phyloP scores from a whole-genome alignment of 202 grass and related monocot genomes.

The Panicum virgatum region DNA sequence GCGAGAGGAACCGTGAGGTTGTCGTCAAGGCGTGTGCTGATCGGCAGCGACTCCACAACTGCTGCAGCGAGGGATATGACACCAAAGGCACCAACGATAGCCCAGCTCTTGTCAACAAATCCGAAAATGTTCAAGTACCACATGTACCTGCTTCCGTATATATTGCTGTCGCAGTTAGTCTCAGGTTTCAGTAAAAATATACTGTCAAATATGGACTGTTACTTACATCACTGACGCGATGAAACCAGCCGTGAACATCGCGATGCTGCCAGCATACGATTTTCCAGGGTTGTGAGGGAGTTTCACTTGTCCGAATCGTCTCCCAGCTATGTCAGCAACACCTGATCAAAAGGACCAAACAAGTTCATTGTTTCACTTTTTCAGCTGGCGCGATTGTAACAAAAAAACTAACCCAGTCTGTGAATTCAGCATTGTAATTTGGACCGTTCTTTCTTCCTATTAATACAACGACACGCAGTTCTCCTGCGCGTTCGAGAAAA shows the following conservation, averaged over 20 bases:
- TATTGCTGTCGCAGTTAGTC: not conserved
- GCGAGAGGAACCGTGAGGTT: slow-evolving; percentile 74
- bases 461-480: too few relatives aligned
- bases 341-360: too few relatives aligned
- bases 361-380: too few relatives aligned
- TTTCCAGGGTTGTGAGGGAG: slow-evolving; percentile 80
- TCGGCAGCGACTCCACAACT: slow-evolving; percentile 64
- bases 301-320: slow-evolving; percentile 63
- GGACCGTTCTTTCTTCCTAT: too few relatives aligned
- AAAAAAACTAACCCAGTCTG: too few relatives aligned
- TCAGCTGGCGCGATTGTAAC: too few relatives aligned
- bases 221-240: slow-evolving; percentile 67
- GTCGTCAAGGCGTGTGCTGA: slow-evolving; percentile 80
- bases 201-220: too few relatives aligned
- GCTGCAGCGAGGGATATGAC: slow-evolving; percentile 56
- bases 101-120: slow-evolving; percentile 66
- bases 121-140: slow-evolving; percentile 77
- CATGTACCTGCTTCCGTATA: slow-evolving; percentile 58
- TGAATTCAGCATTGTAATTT: too few relatives aligned
- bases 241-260: slow-evolving; percentile 68
- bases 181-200: slow-evolving; percentile 7
- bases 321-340: slow-evolving; percentile 81
- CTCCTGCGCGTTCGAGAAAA: too few relatives aligned
- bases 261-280: slow-evolving; percentile 61
- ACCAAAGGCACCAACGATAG: slow-evolving; percentile 45